These are phyloP conservation scores for Aspergillus thermomutatus DNA, from an alignment of 2,329 filamentous ascomycete genomes.

Conservation along the genomic window DNA sequence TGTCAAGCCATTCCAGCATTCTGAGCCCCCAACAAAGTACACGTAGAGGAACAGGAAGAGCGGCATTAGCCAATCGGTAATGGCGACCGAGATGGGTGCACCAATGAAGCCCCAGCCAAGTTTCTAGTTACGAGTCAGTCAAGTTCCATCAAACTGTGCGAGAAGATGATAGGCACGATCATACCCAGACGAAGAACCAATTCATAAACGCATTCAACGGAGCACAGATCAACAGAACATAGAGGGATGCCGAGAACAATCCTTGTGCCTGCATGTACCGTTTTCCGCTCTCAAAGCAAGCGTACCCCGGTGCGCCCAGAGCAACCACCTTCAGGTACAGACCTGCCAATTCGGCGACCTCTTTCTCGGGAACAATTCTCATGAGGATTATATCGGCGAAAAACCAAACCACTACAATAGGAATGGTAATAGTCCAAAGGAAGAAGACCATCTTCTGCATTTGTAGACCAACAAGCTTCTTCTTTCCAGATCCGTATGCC, in stretches of 20 bases:
- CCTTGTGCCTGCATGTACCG: conserved; percentile 87
- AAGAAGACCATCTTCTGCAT: conserved; percentile 79
- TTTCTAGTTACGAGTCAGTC: conserved; percentile 29
- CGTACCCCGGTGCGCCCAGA: conserved; percentile 70
- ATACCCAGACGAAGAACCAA: conserved; percentile 73
- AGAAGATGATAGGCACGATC: conserved; percentile 14
- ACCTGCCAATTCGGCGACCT: conserved; percentile 69
- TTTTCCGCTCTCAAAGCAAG: conserved; percentile 74
- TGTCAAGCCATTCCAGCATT: conserved; percentile 82
- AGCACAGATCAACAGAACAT: conserved; percentile 77
- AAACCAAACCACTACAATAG: conserved; percentile 69
- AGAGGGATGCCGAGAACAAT: conserved; percentile 77
- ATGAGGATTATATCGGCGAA: conserved; percentile 64
- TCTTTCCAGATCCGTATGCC: conserved; percentile 87
- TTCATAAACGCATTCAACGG: conserved; percentile 79
- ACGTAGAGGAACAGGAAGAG: conserved; percentile 72
- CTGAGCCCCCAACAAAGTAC: conserved; percentile 64
- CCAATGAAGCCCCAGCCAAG: conserved; percentile 69
- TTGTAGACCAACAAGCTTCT: conserved; percentile 80
- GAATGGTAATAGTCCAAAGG: conserved; percentile 67
- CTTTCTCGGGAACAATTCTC: conserved; percentile 65
- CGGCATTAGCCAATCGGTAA: conserved; percentile 73
- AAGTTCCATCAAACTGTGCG: neutral
- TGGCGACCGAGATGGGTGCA: conserved; percentile 71
- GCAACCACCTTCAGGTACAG: conserved; percentile 69